Conservation (phyloP, 495 filamentous ascomycete species). For the Penicillium goetzii region DNA sequence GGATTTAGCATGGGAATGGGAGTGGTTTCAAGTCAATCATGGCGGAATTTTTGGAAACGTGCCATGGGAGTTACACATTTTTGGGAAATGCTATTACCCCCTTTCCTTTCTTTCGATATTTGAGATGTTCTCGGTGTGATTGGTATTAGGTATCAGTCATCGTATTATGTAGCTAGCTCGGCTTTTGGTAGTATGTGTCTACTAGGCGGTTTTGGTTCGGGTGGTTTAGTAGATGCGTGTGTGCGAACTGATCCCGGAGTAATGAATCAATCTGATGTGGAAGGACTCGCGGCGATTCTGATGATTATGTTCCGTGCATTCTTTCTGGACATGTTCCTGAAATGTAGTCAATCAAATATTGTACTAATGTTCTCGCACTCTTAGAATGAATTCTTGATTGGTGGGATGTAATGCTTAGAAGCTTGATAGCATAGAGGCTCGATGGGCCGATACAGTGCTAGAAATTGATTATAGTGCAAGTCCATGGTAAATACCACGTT, state of each 20-base stretch:
- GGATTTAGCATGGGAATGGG: slow-evolving; percentile 6
- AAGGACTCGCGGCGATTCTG: neutral
- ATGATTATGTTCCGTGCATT: neutral
- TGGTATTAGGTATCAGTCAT: neutral
- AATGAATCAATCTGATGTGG: neutral
- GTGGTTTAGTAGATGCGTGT: neutral
- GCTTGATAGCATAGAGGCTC: no score
- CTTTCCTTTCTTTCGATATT: neutral
- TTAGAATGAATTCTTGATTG: no score
- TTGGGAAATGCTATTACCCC: neutral
- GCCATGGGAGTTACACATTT: neutral
- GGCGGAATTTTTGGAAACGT: neutral
- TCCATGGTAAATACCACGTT: neutral
- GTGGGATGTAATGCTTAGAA: no score
- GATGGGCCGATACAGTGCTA: no score
- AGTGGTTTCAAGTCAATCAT: neutral
- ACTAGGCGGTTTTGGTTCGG: neutral
- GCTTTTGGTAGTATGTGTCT: neutral
- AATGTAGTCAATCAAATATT: neutral
- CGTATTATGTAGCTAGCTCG: neutral
- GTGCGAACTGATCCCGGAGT: neutral
- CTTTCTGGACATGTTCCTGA: neutral
- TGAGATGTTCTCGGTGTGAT: neutral
- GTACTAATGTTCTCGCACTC: no score
- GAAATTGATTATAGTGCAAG: neutral